Conservation (phyloP, 495 filamentous ascomycete genomes). For the Schizothecium vesticola region DNA sequence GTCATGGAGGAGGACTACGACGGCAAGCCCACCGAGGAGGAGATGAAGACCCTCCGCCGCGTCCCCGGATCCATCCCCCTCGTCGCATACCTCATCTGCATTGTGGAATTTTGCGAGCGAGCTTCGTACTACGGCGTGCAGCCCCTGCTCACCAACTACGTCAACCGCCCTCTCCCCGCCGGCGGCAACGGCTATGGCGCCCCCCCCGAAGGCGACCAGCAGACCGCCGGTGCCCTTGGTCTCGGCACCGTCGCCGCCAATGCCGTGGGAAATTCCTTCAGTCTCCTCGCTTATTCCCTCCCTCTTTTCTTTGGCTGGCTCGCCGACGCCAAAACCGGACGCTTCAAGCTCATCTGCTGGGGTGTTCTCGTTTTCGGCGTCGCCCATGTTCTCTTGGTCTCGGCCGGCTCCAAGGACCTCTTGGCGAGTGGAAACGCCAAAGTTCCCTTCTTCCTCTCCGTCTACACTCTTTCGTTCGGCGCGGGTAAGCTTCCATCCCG, state of each 20-base stretch:
- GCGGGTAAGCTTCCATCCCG: conserved; percentile 51
- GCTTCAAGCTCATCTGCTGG: conserved; percentile 57
- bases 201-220: conserved; percentile 46
- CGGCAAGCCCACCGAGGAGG: conserved; percentile 53
- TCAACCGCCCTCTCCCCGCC: conserved; percentile 50
- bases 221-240: conserved; percentile 54
- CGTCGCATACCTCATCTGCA: conserved; percentile 52
- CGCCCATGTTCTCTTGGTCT: conserved; percentile 60
- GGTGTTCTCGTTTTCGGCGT: conserved; percentile 60
- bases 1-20: conserved; percentile 39
- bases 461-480: conserved; percentile 56
- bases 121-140: conserved; percentile 56
- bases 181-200: conserved; percentile 60
- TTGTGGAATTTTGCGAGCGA: conserved; percentile 57
- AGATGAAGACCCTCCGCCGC: conserved; percentile 49
- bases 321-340: conserved; percentile 53
- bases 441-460: conserved; percentile 52
- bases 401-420: conserved; percentile 54
- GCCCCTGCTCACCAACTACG: conserved; percentile 54
- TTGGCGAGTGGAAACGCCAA: conserved; percentile 52
- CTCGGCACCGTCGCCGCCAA: conserved; percentile 56
- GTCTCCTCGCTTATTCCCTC: conserved; percentile 54
- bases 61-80: conserved; percentile 49
- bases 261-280: conserved; percentile 55
- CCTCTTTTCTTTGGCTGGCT: conserved; percentile 55